Conservation (phyloP, 148 eudicot genomes). For the Rhododendron simsii region DNA sequence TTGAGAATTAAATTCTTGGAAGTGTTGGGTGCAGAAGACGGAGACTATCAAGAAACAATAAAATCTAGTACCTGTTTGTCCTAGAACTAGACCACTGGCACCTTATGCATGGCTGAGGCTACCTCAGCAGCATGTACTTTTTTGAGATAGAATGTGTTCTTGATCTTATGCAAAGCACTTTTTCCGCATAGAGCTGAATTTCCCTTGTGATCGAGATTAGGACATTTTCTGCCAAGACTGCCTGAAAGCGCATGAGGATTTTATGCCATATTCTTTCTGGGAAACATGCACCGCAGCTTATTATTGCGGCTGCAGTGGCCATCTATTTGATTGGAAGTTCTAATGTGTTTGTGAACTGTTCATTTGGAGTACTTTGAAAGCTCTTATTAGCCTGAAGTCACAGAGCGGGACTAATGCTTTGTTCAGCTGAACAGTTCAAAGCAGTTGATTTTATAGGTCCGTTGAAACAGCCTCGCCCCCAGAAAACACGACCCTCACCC, state of each 20-base stretch:
- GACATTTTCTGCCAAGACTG: neutral
- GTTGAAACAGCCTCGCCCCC: neutral
- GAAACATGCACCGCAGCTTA: neutral
- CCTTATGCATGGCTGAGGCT: neutral
- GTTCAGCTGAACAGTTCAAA: neutral
- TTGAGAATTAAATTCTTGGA: no score
- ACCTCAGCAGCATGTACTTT: neutral
- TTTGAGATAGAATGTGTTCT: no score
- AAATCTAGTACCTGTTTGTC: no score
- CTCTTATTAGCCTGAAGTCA: neutral
- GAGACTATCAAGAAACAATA: neutral
- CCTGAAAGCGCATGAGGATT: neutral
- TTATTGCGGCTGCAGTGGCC: no score
- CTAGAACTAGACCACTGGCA: neutral
- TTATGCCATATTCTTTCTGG: neutral
- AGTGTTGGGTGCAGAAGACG: no score
- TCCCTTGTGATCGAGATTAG: neutral
- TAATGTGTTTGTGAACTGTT: neutral
- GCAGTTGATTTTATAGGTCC: neutral
- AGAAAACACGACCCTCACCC: neutral
- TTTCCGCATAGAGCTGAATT: neutral
- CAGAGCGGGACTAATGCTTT: neutral
- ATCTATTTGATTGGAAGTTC: neutral
- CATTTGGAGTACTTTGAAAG: neutral
- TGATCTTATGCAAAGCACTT: neutral